Evolutionary conservation across 371 early-diverging fungal genomes (phyloP).

Genomic region (Apophysomyces sp.): DNA sequence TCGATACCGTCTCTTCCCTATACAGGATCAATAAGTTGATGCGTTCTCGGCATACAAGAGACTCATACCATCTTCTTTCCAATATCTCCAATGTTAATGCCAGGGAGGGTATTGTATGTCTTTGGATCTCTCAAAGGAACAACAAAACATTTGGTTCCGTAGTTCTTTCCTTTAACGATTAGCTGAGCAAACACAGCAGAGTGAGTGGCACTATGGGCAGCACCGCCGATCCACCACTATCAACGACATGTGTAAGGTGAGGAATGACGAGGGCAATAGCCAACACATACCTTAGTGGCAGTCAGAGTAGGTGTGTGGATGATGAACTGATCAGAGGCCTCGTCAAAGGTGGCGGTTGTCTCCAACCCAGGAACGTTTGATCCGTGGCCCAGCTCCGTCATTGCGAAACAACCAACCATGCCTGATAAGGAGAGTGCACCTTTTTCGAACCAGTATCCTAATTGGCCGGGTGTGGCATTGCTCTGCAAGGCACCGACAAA

Average conservation of each 20-base stretch:
- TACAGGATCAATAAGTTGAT: too few species aligned
- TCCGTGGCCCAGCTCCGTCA: constrained; percentile 90
- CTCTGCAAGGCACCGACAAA: constrained; percentile 90
- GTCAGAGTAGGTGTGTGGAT: constrained; percentile 91
- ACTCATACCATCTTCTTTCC: constrained; percentile 66
- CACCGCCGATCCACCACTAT: constrained; percentile 96
- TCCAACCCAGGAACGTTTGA: constrained; percentile 93
- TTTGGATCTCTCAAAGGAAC: constrained; percentile 71
- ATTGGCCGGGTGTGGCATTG: constrained; percentile 84
- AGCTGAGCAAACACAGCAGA: constrained; percentile 81
- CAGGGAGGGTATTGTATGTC: constrained; percentile 57
- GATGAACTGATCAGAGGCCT: constrained; percentile 79
- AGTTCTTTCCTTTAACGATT: constrained; percentile 71
- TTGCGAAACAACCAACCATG: constrained; percentile 88
- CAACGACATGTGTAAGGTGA: too few species aligned
- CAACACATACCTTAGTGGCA: constrained; percentile 67
- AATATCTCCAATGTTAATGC: constrained; percentile 70
- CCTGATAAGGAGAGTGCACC: constrained; percentile 83
- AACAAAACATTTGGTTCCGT: constrained; percentile 80
- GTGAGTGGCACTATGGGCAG: constrained; percentile 86
- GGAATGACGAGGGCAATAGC: neutral
- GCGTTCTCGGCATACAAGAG: too few species aligned
- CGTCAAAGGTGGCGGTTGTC: constrained; percentile 91
- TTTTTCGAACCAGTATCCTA: constrained; percentile 86
- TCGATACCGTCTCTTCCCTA: constrained; percentile 79